Percentiles rank a stretch among this genome's conserved stretches.
These are phyloP conservation scores for Diaporthe batatas DNA, from an alignment of 2,329 filamentous ascomycete species.

Conservation along the genomic window DNA sequence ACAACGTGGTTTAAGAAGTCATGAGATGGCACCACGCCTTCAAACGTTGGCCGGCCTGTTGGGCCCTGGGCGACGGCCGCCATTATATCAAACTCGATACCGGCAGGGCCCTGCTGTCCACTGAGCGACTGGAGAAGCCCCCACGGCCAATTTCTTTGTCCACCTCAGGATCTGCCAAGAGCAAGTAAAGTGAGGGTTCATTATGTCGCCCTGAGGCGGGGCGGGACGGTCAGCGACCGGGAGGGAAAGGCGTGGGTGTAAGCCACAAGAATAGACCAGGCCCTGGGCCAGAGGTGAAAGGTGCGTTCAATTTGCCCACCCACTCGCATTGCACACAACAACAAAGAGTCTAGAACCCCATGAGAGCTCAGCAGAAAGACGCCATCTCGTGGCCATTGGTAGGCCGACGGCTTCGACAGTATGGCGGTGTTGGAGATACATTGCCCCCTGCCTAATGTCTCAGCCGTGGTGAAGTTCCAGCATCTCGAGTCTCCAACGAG, in stretches of 20 bases:
- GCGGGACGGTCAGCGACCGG: neutral
- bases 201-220: neutral
- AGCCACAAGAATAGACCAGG: slow-evolving; percentile 16
- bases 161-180: neutral
- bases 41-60: neutral
- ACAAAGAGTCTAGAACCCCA: neutral
- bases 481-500: neutral
- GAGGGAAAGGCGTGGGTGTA: neutral
- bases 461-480: neutral
- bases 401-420: neutral
- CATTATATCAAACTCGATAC: neutral
- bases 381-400: slow-evolving; percentile 9
- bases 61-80: neutral
- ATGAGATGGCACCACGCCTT: neutral
- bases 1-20: slow-evolving; percentile 4
- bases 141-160: neutral
- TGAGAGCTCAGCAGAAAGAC: neutral
- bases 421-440: slow-evolving; percentile 5
- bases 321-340: neutral
- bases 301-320: neutral
- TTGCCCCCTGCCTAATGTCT: slow-evolving; percentile 16
- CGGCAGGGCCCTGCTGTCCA: neutral
- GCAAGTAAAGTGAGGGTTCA: neutral
- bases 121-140: neutral
- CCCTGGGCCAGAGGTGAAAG: neutral